phyloP scores from a whole-genome alignment of 1,284 basidiomycete species.

The Tilletia caries region DNA sequence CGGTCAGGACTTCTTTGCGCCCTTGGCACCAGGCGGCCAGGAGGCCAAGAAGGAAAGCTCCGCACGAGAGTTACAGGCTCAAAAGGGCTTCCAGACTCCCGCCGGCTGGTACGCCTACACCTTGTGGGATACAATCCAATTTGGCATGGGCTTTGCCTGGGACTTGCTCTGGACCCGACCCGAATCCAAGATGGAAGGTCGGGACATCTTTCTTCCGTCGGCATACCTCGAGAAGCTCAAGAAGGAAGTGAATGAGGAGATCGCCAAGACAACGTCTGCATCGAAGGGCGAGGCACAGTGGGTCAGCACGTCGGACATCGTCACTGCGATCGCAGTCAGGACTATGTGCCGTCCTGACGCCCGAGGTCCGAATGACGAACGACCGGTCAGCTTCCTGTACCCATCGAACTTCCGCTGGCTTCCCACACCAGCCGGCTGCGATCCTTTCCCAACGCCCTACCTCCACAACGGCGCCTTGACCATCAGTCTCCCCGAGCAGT shows the following conservation, averaged over 20 bases:
- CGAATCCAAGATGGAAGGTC: not conserved
- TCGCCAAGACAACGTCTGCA: not conserved
- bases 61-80: not conserved
- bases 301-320: not conserved
- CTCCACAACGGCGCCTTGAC: not conserved
- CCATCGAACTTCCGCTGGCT: not conserved
- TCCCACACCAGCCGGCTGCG: not conserved
- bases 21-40: not conserved
- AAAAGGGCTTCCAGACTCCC: not conserved
- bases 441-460: not conserved
- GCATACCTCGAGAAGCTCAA: not conserved
- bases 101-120: constrained; percentile 4
- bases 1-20: not conserved
- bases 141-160: not conserved
- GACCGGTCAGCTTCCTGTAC: not conserved
- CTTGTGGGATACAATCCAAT: not conserved
- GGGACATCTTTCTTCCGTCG: not conserved
- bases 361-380: not conserved
- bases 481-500: not conserved
- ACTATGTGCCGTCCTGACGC: not conserved
- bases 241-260: not conserved
- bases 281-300: not conserved
- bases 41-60: not conserved
- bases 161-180: constrained; percentile 1
- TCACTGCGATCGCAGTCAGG: not conserved